Evolutionary conservation across 31 red algal species (phyloP).

Genomic region (Odonthalia washingtoniensis): DNA sequence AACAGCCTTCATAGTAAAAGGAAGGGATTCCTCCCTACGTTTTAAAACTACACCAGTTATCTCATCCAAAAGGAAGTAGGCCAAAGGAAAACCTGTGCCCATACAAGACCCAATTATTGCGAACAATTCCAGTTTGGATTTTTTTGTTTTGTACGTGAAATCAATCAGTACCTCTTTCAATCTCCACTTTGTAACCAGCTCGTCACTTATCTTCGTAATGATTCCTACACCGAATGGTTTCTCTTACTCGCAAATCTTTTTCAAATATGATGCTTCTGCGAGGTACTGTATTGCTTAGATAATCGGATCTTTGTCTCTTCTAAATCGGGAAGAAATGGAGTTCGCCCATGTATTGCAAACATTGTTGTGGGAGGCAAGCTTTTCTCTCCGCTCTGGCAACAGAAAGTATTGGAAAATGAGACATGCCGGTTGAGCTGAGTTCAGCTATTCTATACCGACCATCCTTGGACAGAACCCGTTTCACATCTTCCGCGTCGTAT

Average conservation of each 20-base stretch:
- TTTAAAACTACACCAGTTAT: background rate
- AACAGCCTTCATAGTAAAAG: background rate
- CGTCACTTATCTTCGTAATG: background rate
- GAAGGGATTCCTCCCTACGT: background rate
- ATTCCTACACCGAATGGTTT: background rate
- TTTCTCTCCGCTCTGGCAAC: background rate
- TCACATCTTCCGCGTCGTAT: too few species aligned
- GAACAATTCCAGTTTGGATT: background rate
- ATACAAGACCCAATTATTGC: constrained; percentile 4
- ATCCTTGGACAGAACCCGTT: too few species aligned
- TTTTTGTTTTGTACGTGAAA: background rate
- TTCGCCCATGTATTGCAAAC: background rate
- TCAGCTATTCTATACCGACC: too few species aligned
- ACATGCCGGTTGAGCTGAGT: too few species aligned
- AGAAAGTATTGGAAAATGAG: background rate
- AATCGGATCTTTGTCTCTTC: constrained; percentile 5
- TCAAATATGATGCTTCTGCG: background rate
- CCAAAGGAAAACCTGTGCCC: constrained; percentile 17
- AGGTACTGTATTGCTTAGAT: too few species aligned
- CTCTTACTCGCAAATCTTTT: background rate
- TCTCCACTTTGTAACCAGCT: background rate
- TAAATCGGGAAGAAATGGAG: background rate
- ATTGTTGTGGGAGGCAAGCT: background rate
- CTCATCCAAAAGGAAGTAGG: background rate
- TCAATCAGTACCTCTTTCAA: background rate